Conservation (phyloP, 164 flowering plant species). For the Vitis labrusca region DNA sequence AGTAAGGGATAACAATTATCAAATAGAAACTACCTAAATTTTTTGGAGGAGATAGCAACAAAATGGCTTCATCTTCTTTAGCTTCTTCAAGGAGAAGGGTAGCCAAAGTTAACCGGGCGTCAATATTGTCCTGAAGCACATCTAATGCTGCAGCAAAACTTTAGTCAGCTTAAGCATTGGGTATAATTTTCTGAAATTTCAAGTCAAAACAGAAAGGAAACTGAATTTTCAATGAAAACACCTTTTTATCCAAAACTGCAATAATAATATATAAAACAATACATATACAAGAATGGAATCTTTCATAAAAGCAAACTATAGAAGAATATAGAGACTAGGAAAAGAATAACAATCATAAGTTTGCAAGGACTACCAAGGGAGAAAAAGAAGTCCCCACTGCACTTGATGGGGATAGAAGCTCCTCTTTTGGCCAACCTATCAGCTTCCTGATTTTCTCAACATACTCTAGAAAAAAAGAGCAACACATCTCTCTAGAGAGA, state of each 20-base stretch:
- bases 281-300: neutral
- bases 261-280: neutral
- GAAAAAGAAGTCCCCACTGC: too few species aligned
- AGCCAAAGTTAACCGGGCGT: conserved; percentile 61
- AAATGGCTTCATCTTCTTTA: conserved; percentile 71
- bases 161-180: neutral
- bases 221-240: neutral
- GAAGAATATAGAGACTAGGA: too few species aligned
- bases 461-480: too few species aligned
- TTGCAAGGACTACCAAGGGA: too few species aligned
- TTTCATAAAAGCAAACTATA: too few species aligned
- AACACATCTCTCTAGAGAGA: too few species aligned
- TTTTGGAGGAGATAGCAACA: conserved; percentile 63
- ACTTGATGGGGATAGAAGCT: too few species aligned
- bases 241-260: neutral
- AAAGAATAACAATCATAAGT: too few species aligned
- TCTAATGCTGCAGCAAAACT: conserved; percentile 36
- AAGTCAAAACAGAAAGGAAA: neutral
- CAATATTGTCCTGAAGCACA: conserved; percentile 42
- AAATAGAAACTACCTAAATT: conserved; percentile 32
- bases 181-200: neutral
- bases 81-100: conserved; percentile 64
- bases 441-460: too few species aligned
- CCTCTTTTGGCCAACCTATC: too few species aligned
- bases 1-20: neutral